Percentiles rank a stretch among this genome's conserved stretches.
phyloP scores from a whole-genome alignment of 2,329 filamentous ascomycete genomes.

The Pseudogymnoascus sp. region DNA sequence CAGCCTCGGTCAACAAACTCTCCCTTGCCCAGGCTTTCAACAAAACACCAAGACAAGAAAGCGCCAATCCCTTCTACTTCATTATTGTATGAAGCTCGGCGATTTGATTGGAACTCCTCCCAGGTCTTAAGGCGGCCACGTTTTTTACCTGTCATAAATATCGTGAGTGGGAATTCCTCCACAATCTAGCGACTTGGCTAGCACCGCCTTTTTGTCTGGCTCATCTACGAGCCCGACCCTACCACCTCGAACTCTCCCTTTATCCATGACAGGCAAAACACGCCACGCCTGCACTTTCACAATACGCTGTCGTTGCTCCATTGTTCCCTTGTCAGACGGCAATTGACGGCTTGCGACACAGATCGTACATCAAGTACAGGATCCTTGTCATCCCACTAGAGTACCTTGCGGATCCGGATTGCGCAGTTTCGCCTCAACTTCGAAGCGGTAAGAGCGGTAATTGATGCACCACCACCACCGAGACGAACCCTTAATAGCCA shows the following conservation, averaged over 20 bases:
- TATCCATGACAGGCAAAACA: not conserved
- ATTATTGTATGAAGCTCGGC: not conserved
- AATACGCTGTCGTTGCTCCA: not conserved
- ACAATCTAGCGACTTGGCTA: not conserved
- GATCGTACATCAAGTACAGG: not conserved
- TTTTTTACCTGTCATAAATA: not conserved
- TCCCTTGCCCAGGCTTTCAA: not conserved
- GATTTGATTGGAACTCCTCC: not conserved
- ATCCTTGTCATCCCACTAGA: conserved; percentile 4
- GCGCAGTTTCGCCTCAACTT: conserved; percentile 6
- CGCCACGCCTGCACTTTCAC: conserved; percentile 6
- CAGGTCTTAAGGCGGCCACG: not conserved
- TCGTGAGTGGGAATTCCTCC: not conserved
- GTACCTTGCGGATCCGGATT: not conserved
- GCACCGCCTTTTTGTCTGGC: not conserved
- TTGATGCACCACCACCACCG: not conserved
- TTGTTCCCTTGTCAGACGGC: conserved; percentile 1
- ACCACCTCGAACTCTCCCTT: not conserved
- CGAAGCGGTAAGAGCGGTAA: conserved; percentile 3
- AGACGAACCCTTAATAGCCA: not conserved
- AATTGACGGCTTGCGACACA: conserved; percentile 7
- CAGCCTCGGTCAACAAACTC: not conserved
- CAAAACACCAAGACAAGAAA: not conserved
- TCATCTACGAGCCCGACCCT: not conserved
- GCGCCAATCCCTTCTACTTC: not conserved